Base-by-base conservation (phyloP, 306 rosid genomes). In the Cucurbita pepo region DNA sequence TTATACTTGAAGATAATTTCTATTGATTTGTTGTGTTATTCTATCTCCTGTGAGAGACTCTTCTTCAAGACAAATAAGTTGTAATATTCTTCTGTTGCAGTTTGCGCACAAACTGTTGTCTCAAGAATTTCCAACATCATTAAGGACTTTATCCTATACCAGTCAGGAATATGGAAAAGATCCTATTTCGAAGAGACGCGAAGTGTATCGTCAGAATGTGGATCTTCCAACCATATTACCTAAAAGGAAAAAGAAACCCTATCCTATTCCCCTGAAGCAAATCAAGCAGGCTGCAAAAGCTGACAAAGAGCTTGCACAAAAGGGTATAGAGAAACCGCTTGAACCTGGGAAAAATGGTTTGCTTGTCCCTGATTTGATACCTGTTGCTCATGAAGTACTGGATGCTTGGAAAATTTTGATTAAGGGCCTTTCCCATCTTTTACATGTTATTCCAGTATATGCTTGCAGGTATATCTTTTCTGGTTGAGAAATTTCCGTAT, bases 381-480 rank as follows among this genome's bases (percentile, higher is more conserved):
- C 97, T 43, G 87, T 89, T 81, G 97, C 98, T 16, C 79, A 89
- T 82, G 84, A 80, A 81, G 95, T 94, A 41, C 79, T 90, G 54
- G 86, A 83, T 79, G 89, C 95, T 61, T 94, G 98, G 98, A 94
- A 87, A 85, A 40, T 85, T 78, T 85, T 94, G 89, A 90, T 94
- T 51, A 82, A 83, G 73, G 97, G 95, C 48, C 87, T 94, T 55
- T 83, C 86, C 8, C 90, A 86, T 80, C 91, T 94, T 69, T 77
- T 89, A 86, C 91, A 90, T 54, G 81, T 85, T 70, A 78, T 90
- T 81, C 97, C 96, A 10, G 89, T 86, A 60, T 80, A 87, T 85
- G 97, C 88, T 79, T 94, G 97, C 88, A 89, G 90, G 98, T 94
- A 83, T 71, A 75, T 48, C 22, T 56, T 61, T 62, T 53, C 48